These are phyloP conservation scores for Tieghemiomyces parasiticus DNA, from an alignment of 192 early-diverging fungal species.

Conservation along the genomic window DNA sequence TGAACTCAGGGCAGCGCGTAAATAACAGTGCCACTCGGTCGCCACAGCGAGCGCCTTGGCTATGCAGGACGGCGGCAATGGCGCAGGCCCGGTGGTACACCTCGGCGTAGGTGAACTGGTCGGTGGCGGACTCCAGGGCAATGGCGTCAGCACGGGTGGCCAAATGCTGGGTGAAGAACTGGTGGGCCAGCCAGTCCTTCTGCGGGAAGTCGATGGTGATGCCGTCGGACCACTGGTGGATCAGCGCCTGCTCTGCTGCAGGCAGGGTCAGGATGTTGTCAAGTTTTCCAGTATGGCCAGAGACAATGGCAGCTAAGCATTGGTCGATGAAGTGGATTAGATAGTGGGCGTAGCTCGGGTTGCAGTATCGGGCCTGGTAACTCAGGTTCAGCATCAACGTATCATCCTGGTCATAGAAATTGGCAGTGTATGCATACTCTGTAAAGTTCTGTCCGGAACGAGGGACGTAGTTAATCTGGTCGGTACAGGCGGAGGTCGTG, in stretches of 20 bases:
- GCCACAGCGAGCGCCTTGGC: too few species aligned
- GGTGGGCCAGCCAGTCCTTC: neutral
- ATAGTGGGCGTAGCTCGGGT: neutral
- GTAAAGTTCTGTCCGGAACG: neutral
- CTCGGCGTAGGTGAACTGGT: neutral
- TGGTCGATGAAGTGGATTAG: neutral
- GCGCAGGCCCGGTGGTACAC: neutral
- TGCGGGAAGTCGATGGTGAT: neutral
- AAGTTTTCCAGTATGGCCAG: neutral
- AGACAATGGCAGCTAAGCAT: neutral
- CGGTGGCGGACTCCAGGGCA: neutral
- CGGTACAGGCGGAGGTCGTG: too few species aligned
- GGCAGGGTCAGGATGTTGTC: neutral
- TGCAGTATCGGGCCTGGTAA: neutral
- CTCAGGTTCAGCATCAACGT: too few species aligned
- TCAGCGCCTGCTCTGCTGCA: too few species aligned
- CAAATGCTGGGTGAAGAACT: neutral
- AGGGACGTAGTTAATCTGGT: too few species aligned
- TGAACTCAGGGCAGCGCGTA: neutral
- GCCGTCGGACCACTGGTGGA: neutral
- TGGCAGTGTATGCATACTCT: neutral
- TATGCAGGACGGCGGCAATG: neutral
- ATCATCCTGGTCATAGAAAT: neutral
- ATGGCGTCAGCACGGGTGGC: neutral
- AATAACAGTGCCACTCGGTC: neutral